These are phyloP conservation scores for Eutrema salsugineum DNA, from an alignment of 441 rosid species.

Conservation along the genomic window DNA sequence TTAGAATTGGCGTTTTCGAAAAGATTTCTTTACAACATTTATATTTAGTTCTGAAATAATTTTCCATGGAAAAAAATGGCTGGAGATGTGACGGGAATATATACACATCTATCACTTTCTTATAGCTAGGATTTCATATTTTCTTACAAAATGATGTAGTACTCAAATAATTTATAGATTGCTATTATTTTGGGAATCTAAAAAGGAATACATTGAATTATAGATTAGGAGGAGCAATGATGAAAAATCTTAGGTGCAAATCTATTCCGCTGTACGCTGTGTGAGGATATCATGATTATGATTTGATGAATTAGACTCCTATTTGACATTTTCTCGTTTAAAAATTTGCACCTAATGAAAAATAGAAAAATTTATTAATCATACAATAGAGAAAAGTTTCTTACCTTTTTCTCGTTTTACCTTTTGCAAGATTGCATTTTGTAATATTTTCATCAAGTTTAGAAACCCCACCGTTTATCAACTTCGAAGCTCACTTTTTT, in stretches of 20 bases:
- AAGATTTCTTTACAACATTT: background rate
- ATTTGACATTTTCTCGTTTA: slow-evolving; percentile 49
- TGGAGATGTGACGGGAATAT: slow-evolving; percentile 31
- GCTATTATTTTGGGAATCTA: slow-evolving; percentile 29
- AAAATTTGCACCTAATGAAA: background rate
- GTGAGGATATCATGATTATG: slow-evolving; percentile 70
- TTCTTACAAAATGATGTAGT: slow-evolving; percentile 9
- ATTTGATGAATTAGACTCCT: slow-evolving; percentile 52
- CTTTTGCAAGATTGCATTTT: slow-evolving; percentile 35
- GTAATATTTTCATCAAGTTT: slow-evolving; percentile 19
- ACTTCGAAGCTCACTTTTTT: slow-evolving; percentile 43
- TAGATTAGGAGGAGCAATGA: slow-evolving; percentile 56
- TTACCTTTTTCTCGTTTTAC: slow-evolving; percentile 40
- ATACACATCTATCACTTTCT: slow-evolving; percentile 31
- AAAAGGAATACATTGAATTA: slow-evolving; percentile 36
- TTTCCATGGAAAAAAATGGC: slow-evolving; percentile 18
- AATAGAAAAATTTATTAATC: background rate
- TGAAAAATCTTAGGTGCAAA: slow-evolving; percentile 86
- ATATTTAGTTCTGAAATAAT: background rate
- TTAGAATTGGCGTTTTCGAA: slow-evolving; percentile 15
- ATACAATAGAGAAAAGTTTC: slow-evolving; percentile 37
- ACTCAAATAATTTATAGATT: slow-evolving; percentile 13
- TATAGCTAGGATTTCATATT: slow-evolving; percentile 22
- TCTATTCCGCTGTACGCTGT: slow-evolving; percentile 54
- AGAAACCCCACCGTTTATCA: slow-evolving; percentile 55